phyloP scores from a whole-genome alignment of 2,329 filamentous ascomycete species.

The Westerdykella aurantiaca region DNA sequence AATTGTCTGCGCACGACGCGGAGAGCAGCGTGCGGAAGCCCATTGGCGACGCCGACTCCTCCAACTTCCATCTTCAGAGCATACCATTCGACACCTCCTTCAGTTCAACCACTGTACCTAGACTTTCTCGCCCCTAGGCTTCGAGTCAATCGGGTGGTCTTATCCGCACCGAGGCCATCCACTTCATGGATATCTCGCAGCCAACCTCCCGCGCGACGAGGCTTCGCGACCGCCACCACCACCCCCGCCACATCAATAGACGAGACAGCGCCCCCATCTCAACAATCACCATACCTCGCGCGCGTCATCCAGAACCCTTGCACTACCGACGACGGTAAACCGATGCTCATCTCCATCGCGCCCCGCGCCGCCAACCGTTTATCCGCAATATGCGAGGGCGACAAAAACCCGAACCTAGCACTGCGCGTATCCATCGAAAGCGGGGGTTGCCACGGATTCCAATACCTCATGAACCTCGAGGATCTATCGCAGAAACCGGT shows the following conservation, averaged over 20 bases:
- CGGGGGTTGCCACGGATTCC: conserved; percentile 95
- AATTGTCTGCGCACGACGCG: conserved; percentile 26
- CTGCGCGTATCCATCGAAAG: conserved; percentile 90
- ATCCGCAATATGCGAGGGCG: conserved; percentile 53
- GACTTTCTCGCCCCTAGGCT: conserved; percentile 27
- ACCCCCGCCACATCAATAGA: not conserved
- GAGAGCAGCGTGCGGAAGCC: not conserved
- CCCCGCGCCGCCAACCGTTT: conserved; percentile 67
- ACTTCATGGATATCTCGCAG: not conserved
- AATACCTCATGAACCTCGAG: conserved; percentile 88
- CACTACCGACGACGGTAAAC: conserved; percentile 75
- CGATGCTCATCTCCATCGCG: conserved; percentile 78
- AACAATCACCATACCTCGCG: conserved; percentile 16
- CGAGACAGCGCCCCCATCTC: not conserved
- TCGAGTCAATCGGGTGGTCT: not conserved
- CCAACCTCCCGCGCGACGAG: conserved; percentile 27
- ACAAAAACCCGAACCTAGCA: conserved; percentile 67
- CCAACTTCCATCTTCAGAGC: conserved; percentile 3
- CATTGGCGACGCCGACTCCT: not conserved
- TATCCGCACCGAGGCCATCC: not conserved
- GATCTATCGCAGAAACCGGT: conserved; percentile 47
- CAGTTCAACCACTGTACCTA: conserved; percentile 15
- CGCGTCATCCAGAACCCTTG: conserved; percentile 60
- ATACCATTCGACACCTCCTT: not conserved
- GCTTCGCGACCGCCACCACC: conserved; percentile 23